Evolutionary conservation across 2,329 filamentous ascomycete genomes (phyloP), one percentile per base, ranked within the genome.

Genomic region (Penicillium sp.): DNA sequence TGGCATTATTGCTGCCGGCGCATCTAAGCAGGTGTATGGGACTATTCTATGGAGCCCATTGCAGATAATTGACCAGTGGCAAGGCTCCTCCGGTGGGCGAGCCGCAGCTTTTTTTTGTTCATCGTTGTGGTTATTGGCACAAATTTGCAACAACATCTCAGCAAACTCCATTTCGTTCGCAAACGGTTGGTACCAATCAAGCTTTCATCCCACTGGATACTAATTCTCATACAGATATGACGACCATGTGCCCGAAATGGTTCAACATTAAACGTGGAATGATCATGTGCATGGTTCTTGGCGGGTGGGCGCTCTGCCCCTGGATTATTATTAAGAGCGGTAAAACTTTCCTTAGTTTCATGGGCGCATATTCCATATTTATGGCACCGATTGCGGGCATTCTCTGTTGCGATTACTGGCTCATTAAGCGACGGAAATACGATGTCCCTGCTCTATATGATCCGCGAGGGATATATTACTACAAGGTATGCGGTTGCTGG

Each of bases 121-220:
- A 25, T 64, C 64, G 1, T 33, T 71, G n/a, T 75, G 72, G 67
- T 61, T 68, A 0, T 75, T 85, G 4, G 81, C 82, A 1, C 78
- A 81, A 14, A 77, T 84, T 5, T 80, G 82, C n/a, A 81, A 81
- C 6, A 86, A 85, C 64, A 79, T 85, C 56, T 78, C 78, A 1
- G 82, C 82, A 3, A 85, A 85, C 68, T 79, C 76, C 0, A 79
- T 86, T 59, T 81, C 81, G 1, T 82, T 81, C 14, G 83, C 82
- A 7, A 42, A 42, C 38, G 38, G 38, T 40, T 40, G 38, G 38
- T 40, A 40, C 38, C 38, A 7, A 40, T n/a, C 38, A 40, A 40
- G 38, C 16, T 40, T 40, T 40, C 7, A 40, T 19, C 38, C 16
- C 14, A 40, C 38, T 40, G 16, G 38, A n/a, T 40, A 40, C 38